Conservation (phyloP, 768 basidiomycete genomes). For the Xerocomus spinulosus region DNA sequence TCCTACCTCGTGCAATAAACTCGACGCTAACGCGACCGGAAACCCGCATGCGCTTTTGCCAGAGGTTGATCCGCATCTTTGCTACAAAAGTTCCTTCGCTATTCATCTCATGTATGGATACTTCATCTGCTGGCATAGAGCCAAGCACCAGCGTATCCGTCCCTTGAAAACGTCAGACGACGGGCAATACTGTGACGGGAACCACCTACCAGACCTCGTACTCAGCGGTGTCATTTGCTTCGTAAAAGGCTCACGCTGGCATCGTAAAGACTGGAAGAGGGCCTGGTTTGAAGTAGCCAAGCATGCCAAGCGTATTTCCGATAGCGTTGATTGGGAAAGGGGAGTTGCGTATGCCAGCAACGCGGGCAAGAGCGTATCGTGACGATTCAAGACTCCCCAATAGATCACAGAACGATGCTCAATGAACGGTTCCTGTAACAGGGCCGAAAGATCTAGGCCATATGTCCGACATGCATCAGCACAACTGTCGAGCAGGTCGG, state of each 20-base stretch:
- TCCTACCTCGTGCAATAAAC: constrained; percentile 58
- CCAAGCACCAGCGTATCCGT: constrained; percentile 46
- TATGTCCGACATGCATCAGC: constrained; percentile 53
- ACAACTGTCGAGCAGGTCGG: constrained; percentile 36
- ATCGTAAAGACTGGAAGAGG: constrained; percentile 25
- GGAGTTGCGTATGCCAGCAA: constrained; percentile 52
- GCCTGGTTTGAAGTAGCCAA: constrained; percentile 30
- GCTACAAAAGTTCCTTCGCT: constrained; percentile 53
- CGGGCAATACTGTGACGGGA: no score
- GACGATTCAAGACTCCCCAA: constrained; percentile 65
- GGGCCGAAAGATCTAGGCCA: constrained; percentile 43
- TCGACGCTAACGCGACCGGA: constrained; percentile 51
- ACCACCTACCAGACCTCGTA: constrained; percentile 9
- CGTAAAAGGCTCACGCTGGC: constrained; percentile 8
- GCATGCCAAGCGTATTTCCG: constrained; percentile 66
- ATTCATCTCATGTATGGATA: constrained; percentile 49
- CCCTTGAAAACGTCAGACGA: constrained; percentile 22
- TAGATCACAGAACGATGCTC: constrained; percentile 66
- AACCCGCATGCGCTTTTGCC: constrained; percentile 70
- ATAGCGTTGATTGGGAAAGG: constrained; percentile 39
- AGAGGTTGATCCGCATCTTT: constrained; percentile 42
- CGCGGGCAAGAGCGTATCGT: constrained; percentile 38
- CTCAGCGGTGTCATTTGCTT: constrained; percentile 11
- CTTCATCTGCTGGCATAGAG: constrained; percentile 47
- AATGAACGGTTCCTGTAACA: constrained; percentile 61